phyloP scores from a whole-genome alignment of 371 early-diverging fungal genomes.

The Mucor circinelloides region DNA sequence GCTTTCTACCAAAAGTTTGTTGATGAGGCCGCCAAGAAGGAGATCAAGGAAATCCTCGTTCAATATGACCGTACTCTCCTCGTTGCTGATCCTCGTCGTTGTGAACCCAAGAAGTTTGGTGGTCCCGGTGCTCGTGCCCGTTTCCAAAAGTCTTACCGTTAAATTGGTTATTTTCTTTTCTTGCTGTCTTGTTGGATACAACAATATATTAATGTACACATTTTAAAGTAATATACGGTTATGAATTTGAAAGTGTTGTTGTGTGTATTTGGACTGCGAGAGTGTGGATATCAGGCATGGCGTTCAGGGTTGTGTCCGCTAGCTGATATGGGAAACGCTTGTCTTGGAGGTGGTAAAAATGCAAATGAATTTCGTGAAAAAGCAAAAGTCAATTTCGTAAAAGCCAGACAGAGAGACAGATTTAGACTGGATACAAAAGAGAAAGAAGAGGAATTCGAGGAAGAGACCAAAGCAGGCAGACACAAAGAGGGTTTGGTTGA shows the following conservation, averaged over 20 bases:
- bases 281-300: neutral
- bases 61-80: conserved; percentile 98
- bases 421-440: no score
- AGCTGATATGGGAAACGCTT: no score
- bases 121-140: conserved; percentile 99
- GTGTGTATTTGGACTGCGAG: neutral
- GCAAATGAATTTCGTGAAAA: no score
- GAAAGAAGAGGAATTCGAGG: no score
- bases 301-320: no score
- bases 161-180: conserved; percentile 38
- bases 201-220: conserved; percentile 1
- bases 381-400: no score
- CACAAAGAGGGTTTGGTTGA: no score
- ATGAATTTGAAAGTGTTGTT: neutral
- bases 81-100: no score
- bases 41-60: conserved; percentile 96
- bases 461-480: no score
- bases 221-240: neutral
- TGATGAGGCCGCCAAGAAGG: conserved; percentile 99
- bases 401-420: no score
- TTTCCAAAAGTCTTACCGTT: conserved; percentile 98
- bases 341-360: no score
- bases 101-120: conserved; percentile 99
- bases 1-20: conserved; percentile 99
- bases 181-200: conserved; percentile 2